Evolutionary conservation across 352 stramenopile genomes (phyloP).

Genomic region (Phytophthora pistaciae): DNA sequence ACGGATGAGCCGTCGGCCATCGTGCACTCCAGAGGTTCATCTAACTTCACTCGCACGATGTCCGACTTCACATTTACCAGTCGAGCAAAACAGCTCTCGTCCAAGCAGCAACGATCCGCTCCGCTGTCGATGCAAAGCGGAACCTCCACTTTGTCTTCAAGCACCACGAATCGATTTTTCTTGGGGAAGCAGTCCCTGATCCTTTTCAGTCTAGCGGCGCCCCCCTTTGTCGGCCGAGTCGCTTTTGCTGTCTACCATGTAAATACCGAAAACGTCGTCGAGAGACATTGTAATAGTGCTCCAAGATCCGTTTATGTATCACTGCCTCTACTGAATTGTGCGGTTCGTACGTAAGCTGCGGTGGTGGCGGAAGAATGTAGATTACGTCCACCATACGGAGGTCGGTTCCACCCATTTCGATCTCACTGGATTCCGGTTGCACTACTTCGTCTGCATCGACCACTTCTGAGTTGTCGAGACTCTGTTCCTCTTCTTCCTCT

Average conservation of each 20-base stretch:
- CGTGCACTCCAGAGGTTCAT: background rate
- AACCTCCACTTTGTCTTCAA: slow-evolving; percentile 8
- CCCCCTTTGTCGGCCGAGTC: background rate
- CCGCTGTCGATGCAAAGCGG: slow-evolving; percentile 14
- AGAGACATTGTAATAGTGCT: too few species aligned
- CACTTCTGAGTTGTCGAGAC: too few species aligned
- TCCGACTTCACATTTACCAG: background rate
- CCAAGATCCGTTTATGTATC: too few species aligned
- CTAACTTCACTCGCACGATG: background rate
- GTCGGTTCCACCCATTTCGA: too few species aligned
- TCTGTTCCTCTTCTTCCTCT: too few species aligned
- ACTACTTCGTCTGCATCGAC: too few species aligned
- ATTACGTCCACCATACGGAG: too few species aligned
- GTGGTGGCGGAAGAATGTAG: too few species aligned
- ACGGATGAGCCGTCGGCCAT: slow-evolving; percentile 13
- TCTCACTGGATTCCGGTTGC: too few species aligned
- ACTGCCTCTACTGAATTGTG: too few species aligned
- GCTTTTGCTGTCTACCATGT: background rate
- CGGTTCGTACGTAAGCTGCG: too few species aligned
- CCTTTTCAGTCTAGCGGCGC: slow-evolving; percentile 13
- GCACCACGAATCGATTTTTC: slow-evolving; percentile 1
- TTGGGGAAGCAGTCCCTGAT: slow-evolving; percentile 3
- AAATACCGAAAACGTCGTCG: too few species aligned
- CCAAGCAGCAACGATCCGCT: slow-evolving; percentile 6
- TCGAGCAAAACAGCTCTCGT: slow-evolving; percentile 1